Base-by-base conservation (phyloP, 225 moss, liverwort and hornwort species). In the Marchantia paleacea region DNA sequence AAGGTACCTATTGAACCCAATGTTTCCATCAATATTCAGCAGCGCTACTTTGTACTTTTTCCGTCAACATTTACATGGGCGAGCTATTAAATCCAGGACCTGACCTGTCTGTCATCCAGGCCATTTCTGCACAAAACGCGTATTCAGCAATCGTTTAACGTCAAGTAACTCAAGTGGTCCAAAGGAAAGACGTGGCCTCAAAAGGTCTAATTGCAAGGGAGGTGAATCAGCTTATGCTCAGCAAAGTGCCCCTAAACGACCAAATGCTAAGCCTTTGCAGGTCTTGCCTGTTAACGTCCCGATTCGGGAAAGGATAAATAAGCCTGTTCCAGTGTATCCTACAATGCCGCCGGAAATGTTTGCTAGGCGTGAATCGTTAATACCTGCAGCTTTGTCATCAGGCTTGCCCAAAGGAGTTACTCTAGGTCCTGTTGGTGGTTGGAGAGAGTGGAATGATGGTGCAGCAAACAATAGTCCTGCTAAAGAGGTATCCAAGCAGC, bases 251-350 rank as follows among this genome's bases (percentile, higher is more conserved):
- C 70, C 79, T 3, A 96, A 94, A 83, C 82, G 89, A 69, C 47
- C 88, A 47, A 89, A 85, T 52, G 82, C 88, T 54, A 94, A 84
- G 79, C 86, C 94, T 55, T 81, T 91, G 76, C 91, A 91, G 80
- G 85, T 85, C 82, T 55, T 86, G 82, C 71, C 85, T 76, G 62
- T 89, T 86, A 78, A 80, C 77, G 51, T 85, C 84, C 87, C 79
- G 80, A 49, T 84, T 80, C 57, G 94, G 75, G 96, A 94, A 54
- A 69, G 82, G 18, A 92, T 97, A 57, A 94, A 94, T 65, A 97
- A 97, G 80, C 96, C 96, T 49, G 94, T 97, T 82, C 93, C 94
- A 20, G 78, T 94, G 49, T 94, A 97, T 74, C 94, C 94, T 25
- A 65, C 88, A 25, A 83, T 79, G 80, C 82, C 88, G 79, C 77